These are phyloP conservation scores for Haplographium delicatum DNA, from an alignment of 495 filamentous ascomycete genomes.

Conservation along the genomic window DNA sequence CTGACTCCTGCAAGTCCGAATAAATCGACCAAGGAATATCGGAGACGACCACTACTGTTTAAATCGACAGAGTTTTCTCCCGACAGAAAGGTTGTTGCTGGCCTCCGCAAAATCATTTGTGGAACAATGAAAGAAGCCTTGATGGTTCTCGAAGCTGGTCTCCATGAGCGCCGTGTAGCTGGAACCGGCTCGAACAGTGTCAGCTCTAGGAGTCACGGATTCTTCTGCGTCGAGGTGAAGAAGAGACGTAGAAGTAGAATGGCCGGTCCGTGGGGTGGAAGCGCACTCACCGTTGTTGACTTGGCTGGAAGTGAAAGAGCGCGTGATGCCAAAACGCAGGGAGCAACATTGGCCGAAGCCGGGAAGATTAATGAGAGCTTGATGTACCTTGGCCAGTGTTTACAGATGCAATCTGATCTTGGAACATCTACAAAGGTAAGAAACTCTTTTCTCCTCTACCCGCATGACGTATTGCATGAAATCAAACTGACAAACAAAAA, in stretches of 20 bases:
- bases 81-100: constrained; percentile 86
- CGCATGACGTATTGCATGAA: too few species aligned
- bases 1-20: constrained; percentile 52
- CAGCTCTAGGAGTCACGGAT: constrained; percentile 88
- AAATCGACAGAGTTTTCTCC: constrained; percentile 80
- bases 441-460: constrained; percentile 2
- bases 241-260: constrained; percentile 58
- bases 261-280: constrained; percentile 65
- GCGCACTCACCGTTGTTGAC: constrained; percentile 84
- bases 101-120: constrained; percentile 85
- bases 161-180: constrained; percentile 81
- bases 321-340: constrained; percentile 86
- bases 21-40: constrained; percentile 56
- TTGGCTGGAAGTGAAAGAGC: constrained; percentile 92
- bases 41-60: constrained; percentile 74
- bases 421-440: constrained; percentile 69
- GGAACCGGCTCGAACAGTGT: constrained; percentile 86
- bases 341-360: constrained; percentile 86
- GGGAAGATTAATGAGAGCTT: constrained; percentile 97
- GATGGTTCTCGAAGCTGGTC: constrained; percentile 83
- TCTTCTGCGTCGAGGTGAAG: constrained; percentile 94
- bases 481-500: constrained; percentile 25
- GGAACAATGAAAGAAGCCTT: constrained; percentile 80
- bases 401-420: constrained; percentile 88
- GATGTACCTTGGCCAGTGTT: constrained; percentile 96